Evolutionary conservation across 2,329 filamentous ascomycete species (phyloP).

Genomic region (Penicillium janthinellum): DNA sequence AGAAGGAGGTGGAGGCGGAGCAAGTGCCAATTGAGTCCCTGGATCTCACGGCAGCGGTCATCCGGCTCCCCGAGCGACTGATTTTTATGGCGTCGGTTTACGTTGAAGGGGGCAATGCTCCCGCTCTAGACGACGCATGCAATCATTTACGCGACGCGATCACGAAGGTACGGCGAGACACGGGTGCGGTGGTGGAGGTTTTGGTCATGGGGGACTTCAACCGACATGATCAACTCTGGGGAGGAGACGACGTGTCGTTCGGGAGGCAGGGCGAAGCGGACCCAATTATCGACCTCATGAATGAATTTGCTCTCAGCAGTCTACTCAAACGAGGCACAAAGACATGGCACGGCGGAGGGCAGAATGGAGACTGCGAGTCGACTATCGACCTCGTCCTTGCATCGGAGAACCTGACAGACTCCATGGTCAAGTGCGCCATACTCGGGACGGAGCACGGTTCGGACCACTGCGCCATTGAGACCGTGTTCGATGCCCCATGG

Average conservation of each 20-base stretch:
- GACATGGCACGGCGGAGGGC: constrained; percentile 33
- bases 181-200: constrained; percentile 24
- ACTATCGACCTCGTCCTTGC: constrained; percentile 12
- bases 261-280: constrained; percentile 41
- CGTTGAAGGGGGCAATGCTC: constrained; percentile 20
- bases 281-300: constrained; percentile 41
- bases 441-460: constrained; percentile 27
- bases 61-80: constrained; percentile 24
- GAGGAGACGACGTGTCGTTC: constrained; percentile 19
- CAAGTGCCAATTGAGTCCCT: constrained; percentile 26
- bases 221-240: constrained; percentile 1
- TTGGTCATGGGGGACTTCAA: constrained; percentile 16
- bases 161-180: constrained; percentile 19
- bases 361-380: constrained; percentile 22
- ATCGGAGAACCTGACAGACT: constrained; percentile 20
- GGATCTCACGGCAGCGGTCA: constrained; percentile 27
- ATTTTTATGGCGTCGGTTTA: constrained; percentile 33
- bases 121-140: constrained; percentile 17
- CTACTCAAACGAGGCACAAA: constrained; percentile 40
- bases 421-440: constrained; percentile 20
- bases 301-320: constrained; percentile 34
- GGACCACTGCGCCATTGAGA: constrained; percentile 36
- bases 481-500: constrained; percentile 29
- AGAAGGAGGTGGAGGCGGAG: constrained; percentile 29
- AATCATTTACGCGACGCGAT: constrained; percentile 25